A percentile compares a stretch with the other conserved stretches of the same genome.
Evolutionary conservation across 2,329 filamentous ascomycete genomes (phyloP).

Genomic region (Cladosporium austrohemisphaericum): DNA sequence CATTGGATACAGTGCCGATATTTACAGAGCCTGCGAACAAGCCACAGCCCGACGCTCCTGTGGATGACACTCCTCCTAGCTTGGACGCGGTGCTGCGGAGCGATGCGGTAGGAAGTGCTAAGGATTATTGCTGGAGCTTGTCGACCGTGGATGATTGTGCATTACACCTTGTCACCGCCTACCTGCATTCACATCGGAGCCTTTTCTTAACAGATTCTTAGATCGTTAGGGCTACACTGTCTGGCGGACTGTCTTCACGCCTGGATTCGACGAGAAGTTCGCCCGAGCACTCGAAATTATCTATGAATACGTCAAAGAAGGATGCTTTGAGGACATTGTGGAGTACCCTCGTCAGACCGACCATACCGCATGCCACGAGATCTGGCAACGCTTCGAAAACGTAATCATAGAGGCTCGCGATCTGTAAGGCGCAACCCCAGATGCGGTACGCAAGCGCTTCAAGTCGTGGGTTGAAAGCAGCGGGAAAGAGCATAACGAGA

Average conservation of each 20-base stretch:
- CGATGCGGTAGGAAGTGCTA: too few relatives aligned
- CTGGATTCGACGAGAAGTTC: background rate
- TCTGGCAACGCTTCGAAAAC: background rate
- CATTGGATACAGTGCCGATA: too few relatives aligned
- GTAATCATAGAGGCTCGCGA: background rate
- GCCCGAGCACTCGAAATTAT: background rate
- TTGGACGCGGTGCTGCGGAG: too few relatives aligned
- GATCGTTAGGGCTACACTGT: background rate
- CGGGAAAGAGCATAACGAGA: background rate
- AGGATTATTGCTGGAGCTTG: too few relatives aligned
- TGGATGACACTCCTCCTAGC: too few relatives aligned
- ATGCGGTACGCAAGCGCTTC: background rate
- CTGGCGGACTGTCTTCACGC: background rate
- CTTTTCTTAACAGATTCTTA: too few relatives aligned
- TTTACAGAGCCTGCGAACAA: too few relatives aligned
- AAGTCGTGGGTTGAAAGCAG: background rate
- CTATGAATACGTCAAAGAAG: background rate
- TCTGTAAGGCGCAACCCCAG: background rate
- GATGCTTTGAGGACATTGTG: background rate
- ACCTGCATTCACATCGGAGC: too few relatives aligned
- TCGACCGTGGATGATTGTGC: too few relatives aligned
- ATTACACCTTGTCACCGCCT: too few relatives aligned
- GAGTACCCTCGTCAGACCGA: background rate
- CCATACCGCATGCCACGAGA: background rate
- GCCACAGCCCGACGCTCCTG: too few relatives aligned